Base-by-base conservation (phyloP, 1,139 yeast genomes). In the Citeromyces hawaiiensis region DNA sequence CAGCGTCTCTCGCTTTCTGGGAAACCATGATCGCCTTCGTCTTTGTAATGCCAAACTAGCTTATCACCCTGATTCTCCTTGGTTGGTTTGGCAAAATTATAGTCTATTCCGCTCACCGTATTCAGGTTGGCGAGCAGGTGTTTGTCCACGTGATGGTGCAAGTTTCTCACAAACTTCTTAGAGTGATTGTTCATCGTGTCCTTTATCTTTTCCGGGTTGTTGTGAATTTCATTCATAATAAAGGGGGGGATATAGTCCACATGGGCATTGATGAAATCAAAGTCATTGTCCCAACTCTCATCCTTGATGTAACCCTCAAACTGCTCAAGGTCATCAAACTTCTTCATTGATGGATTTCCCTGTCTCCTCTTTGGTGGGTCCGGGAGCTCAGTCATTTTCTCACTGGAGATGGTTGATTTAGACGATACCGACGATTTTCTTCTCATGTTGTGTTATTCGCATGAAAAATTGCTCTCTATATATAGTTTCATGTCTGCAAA, bases 261-360 rank as follows among this genome's bases (percentile, higher is more conserved):
- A 48, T 71, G 77, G 39, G 83, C 83, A 54, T 78, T 83, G 50
- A 76, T 64, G 51, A 75, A 72, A 52, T 76, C 83, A 52, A 70
- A 77, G 44, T 79, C 87, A 44, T 80, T 77, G 55, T 80, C 88
- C 72, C 83, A 79, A 10, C 83, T 74, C 53, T 78, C 87, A 51
- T 78, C 85, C 51, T 76, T 68, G 44, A 81, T 64, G 55, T 65
- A 81, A 38, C 68, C 67, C 55, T 78, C 85, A 52, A 81, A 49
- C 13, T 49, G 36, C 23, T 38, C 37, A 15, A 49, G 38, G 38
- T 49, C 52, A 35, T 49, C 52, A 39, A 49, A 49, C 31, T 41
- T 43, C 36, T 43, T 44, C 23, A 45, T 35, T n/a, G 49, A 45
- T 4, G 51, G 50, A 29, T 35, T 14, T 10, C 29, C 29, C 17